These are phyloP conservation scores for Botrytis galanthina DNA, from an alignment of 2,329 filamentous ascomycete genomes.

Conservation along the genomic window DNA sequence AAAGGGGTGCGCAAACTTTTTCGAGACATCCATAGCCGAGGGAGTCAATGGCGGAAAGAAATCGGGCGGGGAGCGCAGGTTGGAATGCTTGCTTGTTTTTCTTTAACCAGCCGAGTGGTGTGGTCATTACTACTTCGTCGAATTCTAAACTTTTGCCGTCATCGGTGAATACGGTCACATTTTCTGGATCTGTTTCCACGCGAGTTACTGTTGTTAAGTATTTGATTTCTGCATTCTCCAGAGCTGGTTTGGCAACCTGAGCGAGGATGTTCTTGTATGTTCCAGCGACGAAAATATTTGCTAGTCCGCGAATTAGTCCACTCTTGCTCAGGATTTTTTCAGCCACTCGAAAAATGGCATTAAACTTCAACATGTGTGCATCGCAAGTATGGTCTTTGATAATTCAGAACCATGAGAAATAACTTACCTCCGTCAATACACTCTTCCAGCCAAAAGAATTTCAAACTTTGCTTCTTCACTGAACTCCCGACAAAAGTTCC, in stretches of 20 bases:
- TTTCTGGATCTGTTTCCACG: constrained; percentile 21
- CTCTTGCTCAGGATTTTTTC: not conserved
- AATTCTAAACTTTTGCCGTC: constrained; percentile 30
- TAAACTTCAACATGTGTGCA: not conserved
- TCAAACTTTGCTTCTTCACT: constrained; percentile 51
- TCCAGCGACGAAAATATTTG: constrained; percentile 38
- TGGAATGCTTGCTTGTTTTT: constrained; percentile 43
- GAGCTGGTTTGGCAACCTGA: constrained; percentile 33
- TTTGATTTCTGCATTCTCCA: constrained; percentile 29
- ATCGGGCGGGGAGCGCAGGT: constrained; percentile 44
- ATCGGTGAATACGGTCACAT: constrained; percentile 26
- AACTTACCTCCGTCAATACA: constrained; percentile 50
- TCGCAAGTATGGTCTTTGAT: not conserved
- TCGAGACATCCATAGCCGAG: constrained; percentile 51
- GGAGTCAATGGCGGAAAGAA: constrained; percentile 46
- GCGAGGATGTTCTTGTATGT: constrained; percentile 37
- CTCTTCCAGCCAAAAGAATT: constrained; percentile 58
- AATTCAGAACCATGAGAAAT: no score
- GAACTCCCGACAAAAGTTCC: constrained; percentile 53
- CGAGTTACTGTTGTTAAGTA: constrained; percentile 30
- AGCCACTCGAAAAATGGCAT: not conserved
- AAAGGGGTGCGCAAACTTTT: constrained; percentile 43
- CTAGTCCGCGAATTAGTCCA: constrained; percentile 20
- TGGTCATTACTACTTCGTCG: constrained; percentile 50
- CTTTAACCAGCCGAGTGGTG: constrained; percentile 52